Percentiles rank a stretch among this genome's conserved stretches.
Evolutionary conservation across 202 grass and related monocot species (phyloP).

Genomic region (Musa balbisiana): DNA sequence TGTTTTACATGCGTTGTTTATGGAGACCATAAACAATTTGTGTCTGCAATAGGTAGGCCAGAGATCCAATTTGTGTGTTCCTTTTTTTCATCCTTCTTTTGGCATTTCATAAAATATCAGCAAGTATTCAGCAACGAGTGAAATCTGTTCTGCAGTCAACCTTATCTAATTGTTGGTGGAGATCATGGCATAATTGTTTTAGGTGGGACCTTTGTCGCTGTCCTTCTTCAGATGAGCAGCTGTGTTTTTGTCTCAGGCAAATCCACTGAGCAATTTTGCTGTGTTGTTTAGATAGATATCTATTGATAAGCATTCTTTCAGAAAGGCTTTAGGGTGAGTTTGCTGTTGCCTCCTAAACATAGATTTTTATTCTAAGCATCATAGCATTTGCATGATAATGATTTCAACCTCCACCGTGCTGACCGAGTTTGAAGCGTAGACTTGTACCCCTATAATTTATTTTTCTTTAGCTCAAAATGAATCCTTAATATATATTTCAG

Average conservation of each 20-base stretch:
- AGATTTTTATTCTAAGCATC: no score
- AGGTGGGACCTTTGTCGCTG: not conserved
- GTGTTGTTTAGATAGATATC: no score
- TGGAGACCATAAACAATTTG: not conserved
- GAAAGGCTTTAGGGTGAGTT: no score
- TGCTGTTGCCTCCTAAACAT: no score
- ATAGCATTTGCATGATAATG: no score
- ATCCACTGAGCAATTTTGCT: no score
- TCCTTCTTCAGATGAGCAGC: not conserved
- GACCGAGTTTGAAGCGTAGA: no score
- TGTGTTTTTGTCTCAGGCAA: not conserved
- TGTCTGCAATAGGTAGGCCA: not conserved
- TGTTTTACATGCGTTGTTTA: not conserved
- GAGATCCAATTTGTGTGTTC: no score
- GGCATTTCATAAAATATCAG: not conserved
- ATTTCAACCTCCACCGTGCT: no score
- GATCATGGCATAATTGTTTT: not conserved
- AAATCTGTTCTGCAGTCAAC: not conserved
- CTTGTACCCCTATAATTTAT: no score
- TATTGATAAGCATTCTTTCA: not conserved
- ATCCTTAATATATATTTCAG: no score
- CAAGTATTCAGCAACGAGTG: not conserved
- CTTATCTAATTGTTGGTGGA: not conserved
- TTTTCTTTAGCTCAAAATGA: no score
- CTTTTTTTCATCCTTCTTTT: not conserved